Evolutionary conservation across 2,329 filamentous ascomycete genomes (phyloP), one percentile per base, ranked within the genome.

Genomic region (Colletotrichum caudatum): DNA sequence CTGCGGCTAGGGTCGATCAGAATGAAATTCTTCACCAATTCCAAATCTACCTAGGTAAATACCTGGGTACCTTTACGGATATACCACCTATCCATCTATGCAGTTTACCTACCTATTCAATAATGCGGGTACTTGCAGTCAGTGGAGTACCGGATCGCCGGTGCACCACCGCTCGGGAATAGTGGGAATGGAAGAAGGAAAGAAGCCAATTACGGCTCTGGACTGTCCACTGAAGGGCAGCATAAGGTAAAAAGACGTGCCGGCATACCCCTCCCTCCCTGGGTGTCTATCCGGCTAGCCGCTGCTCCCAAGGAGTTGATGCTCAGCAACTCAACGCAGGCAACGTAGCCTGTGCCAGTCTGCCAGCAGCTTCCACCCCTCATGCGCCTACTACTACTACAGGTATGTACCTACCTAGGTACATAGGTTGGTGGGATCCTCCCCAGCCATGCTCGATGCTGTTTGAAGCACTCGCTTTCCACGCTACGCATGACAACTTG

Each of bases 191-290:
- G 9, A 20, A 8, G 44, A 11, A n/a, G n/a, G 6, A 29, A 20
- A 20, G 20, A 11, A 8, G 26, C 56, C 64, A 66, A 48, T 51
- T 26, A 53, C 18, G n/a, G 14, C 56, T 44, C 23, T 8, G 7
- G 18, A 5, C 37, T 29, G 53, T 61, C 46, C 41, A 62, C 41
- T 48, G 64, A 66, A 56, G 64, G 64, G 64, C 44, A 54, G 37
- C 16, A 18, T 35, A 33, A 56, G 18, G 51, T 18, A 35, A n/a
- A 20, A 29, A 53, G 58, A 44, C 44, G 46, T 54, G 16, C 61
- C 23, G 35, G 26, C 37, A 58, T 37, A 53, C 23, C 35, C 29
- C 29, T 29, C 29, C 29, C 29, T 29, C 29, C 2, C 20, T 37
- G 53, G 20, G 3, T 20, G 9, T 39, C 37, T 39, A 14, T 37